Evolutionary conservation across 2,329 filamentous ascomycete genomes (phyloP), one percentile per base, ranked within the genome.

Genomic region (Neopestalotiopsis sp.): DNA sequence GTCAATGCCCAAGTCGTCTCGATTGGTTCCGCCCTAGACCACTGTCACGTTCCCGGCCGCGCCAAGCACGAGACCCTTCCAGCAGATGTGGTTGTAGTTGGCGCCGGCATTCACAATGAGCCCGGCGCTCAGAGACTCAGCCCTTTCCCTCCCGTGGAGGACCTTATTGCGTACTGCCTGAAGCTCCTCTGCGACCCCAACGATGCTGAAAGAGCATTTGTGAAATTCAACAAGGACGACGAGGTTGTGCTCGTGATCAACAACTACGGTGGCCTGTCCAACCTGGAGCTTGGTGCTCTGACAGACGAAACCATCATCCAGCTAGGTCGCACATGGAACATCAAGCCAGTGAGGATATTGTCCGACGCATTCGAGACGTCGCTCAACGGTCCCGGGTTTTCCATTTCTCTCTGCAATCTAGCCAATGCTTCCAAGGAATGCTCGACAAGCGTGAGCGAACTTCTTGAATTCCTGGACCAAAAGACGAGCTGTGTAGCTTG

Each of bases 1-100:
- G 66, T 88, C 86, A 45, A 88, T 87, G 58, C 82, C 84, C 17
- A 92, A 90, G 74, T 81, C 87, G 45, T 92, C 3, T 90, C 88
- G 5, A 89, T 94, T 61, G 92, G 91, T 32, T 88, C 89, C 0
- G 90, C 89, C 4, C 79, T 94, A n/a, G 87, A 89, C 61, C 91
- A 93, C 77, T 91, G 93, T 40, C 91, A 93, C 76, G 89, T 94
- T 0, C 91, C 91, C 0, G 91, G 91, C 4, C 84, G 91, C 67
- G 80, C 83, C 2, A 83, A 84, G 6, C 85, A 88, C 68, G 82
- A 87, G 71, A 84, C 86, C 68, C 68, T 76, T 2, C 68, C 72
- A 7, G 65, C 69, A 0, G 84, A 84, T 38, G 78, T 80, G 6
- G 76, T 80, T n/a, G 80, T 81, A 17, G 75, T 82, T 12, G 87